Conservation (phyloP, 148 eudicot genomes). For the Silene latifolia region DNA sequence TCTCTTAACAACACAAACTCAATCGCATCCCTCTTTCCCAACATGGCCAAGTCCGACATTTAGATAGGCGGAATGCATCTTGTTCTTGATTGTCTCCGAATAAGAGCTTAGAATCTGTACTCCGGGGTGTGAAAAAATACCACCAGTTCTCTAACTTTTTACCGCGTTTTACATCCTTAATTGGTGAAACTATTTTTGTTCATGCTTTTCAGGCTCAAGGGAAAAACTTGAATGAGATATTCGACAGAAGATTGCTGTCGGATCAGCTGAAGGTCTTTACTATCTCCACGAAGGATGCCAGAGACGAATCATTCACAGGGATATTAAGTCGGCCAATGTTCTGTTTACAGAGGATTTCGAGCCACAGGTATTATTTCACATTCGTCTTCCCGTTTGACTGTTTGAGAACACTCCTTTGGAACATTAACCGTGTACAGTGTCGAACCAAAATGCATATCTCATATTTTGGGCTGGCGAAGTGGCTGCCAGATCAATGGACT, state of each 20-base stretch:
- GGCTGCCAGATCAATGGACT: constrained; percentile 99
- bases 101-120: constrained; percentile 77
- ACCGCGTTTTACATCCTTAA: background rate
- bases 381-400: background rate
- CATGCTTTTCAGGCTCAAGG: constrained; percentile 44
- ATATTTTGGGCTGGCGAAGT: constrained; percentile 96
- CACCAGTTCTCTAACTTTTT: background rate
- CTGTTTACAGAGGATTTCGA: constrained; percentile 86
- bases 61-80: constrained; percentile 97
- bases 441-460: constrained; percentile 51
- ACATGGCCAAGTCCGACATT: no score
- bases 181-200: constrained; percentile 4
- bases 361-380: constrained; percentile 42
- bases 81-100: constrained; percentile 89
- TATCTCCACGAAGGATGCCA: constrained; percentile 98
- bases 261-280: constrained; percentile 70
- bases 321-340: constrained; percentile 86
- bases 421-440: background rate
- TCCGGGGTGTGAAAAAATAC: constrained; percentile 46
- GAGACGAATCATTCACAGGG: constrained; percentile 88
- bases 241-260: constrained; percentile 72
- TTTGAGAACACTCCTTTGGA: background rate
- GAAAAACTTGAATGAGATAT: constrained; percentile 58
- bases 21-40: background rate
- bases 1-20: background rate